Evolutionary conservation across 345 rosid genomes (phyloP), one percentile per base, ranked within the genome.

Genomic region (Boechera stricta): DNA sequence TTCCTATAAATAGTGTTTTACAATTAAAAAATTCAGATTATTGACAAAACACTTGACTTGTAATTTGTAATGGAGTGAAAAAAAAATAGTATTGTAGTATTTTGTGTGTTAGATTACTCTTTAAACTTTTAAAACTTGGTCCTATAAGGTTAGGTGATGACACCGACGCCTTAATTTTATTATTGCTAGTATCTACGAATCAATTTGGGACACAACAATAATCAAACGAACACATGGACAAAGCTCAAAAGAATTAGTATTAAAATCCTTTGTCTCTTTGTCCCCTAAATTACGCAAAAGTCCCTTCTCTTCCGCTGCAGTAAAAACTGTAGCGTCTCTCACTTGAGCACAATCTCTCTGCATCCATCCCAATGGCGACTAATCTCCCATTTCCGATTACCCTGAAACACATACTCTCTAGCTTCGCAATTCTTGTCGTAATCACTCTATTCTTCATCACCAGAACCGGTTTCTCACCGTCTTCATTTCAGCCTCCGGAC

Each of bases 391-490:
- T 68, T 42, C 69, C 74, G 35, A 72, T 73, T 4, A 73, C 53
- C 12, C 16, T 35, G 32, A 79, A 44, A 52, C 56, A 62, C 56
- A 60, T 79, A 10, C 33, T 79, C 65, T 73, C 69, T 68, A 26
- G 58, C 74, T 73, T 73, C 6, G 67, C 59, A 0, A 52, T 70
- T 42, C 74, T 79, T 58, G 7, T 79, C 4, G 10, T 73, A 33
- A 48, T 77, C 67, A 71, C 81, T 73, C 53, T 79, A 74, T 78
- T 82, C 59, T 59, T 88, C 52, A 75, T 87, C 47, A 36, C 82
- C 24, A 85, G 76, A 84, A 78, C 88, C 15, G 66, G 58, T 64
- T 77, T 82, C 72, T 81, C 89, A 44, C 80, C 85, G 15, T 81
- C 87, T 39, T 74, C 68, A 35, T 72, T 16, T 35, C 81, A 71